phyloP scores from a whole-genome alignment of 2,329 filamentous ascomycete genomes.

The Diaporthe citri region DNA sequence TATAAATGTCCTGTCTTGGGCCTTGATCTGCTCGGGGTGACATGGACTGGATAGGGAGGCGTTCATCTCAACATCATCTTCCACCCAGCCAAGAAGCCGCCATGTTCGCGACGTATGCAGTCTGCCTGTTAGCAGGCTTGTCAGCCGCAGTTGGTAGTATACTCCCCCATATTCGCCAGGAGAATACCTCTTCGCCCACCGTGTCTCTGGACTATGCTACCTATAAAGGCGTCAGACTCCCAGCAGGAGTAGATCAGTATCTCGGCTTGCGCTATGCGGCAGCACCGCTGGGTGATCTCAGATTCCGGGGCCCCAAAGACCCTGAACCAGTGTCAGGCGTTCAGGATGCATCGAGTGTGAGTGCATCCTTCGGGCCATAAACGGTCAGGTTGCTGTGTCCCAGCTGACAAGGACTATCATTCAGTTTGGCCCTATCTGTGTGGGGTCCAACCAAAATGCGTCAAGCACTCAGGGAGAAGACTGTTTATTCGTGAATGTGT shows the following conservation, averaged over 20 bases:
- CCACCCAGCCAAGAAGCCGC: background rate
- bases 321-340: conserved; percentile 59
- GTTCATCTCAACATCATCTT: background rate
- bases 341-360: conserved; percentile 63
- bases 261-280: conserved; percentile 82
- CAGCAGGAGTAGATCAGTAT: conserved; percentile 76
- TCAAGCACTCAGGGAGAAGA: conserved; percentile 50
- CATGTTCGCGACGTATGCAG: conserved; percentile 5
- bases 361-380: conserved; percentile 51
- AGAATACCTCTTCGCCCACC: conserved; percentile 41
- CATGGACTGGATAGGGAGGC: background rate
- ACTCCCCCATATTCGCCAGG: background rate
- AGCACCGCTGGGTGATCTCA: conserved; percentile 72
- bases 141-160: background rate
- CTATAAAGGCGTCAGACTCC: conserved; percentile 69
- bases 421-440: conserved; percentile 61
- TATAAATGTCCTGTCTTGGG: background rate
- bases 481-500: conserved; percentile 60
- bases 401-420: background rate
- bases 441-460: conserved; percentile 48
- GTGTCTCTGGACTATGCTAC: conserved; percentile 77
- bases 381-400: background rate
- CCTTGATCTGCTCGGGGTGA: background rate
- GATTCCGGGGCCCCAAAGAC: conserved; percentile 77
- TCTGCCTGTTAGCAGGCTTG: background rate